Evolutionary conservation across 225 moss, liverwort and hornwort genomes (phyloP).

Genomic region (Antitrichia curtipendula): DNA sequence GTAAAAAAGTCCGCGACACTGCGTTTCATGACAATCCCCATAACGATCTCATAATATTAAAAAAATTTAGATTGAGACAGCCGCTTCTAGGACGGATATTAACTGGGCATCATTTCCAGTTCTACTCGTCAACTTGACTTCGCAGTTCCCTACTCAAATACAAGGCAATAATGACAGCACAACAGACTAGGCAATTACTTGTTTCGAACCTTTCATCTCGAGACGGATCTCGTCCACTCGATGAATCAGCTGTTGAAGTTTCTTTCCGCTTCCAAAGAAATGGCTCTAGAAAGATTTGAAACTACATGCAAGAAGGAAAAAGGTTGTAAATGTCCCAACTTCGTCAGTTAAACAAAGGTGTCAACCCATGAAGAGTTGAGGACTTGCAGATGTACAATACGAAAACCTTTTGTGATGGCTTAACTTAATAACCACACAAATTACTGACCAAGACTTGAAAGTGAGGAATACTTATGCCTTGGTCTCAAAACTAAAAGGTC

Average conservation of each 20-base stretch:
- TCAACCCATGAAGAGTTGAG: not conserved
- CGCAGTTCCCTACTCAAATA: not conserved
- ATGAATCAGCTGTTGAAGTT: constrained; percentile 1
- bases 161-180: not conserved
- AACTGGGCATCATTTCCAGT: not conserved
- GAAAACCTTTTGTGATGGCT: not conserved
- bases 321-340: not conserved
- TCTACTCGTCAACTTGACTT: not conserved
- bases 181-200: not conserved
- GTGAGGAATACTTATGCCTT: not conserved
- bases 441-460: not conserved
- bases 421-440: not conserved
- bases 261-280: constrained; percentile 68
- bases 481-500: not conserved
- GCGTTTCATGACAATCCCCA: constrained; percentile 12
- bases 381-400: not conserved
- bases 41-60: not conserved
- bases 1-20: constrained; percentile 70
- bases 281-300: constrained; percentile 64
- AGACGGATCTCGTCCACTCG: not conserved
- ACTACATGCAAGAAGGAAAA: constrained; percentile 16
- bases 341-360: not conserved
- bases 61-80: not conserved
- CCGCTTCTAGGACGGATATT: not conserved
- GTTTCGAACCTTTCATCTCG: constrained; percentile 46